A percentile compares a stretch with the other conserved stretches of the same genome.
These are phyloP conservation scores for Fusarium sp. DNA, from an alignment of 2,329 filamentous ascomycete species.

Conservation along the genomic window DNA sequence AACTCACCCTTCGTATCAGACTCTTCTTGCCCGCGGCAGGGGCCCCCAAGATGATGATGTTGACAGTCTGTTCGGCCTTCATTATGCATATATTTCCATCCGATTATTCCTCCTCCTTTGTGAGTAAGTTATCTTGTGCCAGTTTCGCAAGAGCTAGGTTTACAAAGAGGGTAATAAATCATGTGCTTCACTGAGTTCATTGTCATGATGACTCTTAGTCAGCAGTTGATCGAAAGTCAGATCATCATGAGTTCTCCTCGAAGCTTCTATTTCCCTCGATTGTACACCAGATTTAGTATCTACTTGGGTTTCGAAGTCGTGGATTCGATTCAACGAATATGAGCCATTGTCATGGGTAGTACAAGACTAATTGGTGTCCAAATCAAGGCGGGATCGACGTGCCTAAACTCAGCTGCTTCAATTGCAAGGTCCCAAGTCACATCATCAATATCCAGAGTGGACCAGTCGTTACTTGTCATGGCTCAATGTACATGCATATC, in stretches of 20 bases:
- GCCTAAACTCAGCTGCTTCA: not conserved
- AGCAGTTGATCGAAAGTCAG: constrained; percentile 9
- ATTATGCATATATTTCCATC: constrained; percentile 3
- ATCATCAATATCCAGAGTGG: not conserved
- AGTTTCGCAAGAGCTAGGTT: not conserved
- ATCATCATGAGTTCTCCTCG: constrained; percentile 15
- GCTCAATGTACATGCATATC: constrained; percentile 39
- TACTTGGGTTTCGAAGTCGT: not conserved
- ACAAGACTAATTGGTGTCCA: not conserved
- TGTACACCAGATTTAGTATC: not conserved
- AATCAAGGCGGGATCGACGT: not conserved
- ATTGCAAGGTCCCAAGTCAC: not conserved
- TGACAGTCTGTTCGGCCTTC: constrained; percentile 18
- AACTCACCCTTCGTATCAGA: constrained; percentile 36
- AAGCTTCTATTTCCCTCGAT: not conserved
- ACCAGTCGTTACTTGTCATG: constrained; percentile 1
- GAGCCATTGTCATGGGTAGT: not conserved
- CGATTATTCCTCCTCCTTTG: not conserved
- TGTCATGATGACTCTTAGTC: constrained; percentile 35
- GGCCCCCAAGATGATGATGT: constrained; percentile 34
- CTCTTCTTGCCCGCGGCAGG: constrained; percentile 32
- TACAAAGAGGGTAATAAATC: not conserved
- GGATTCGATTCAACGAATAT: not conserved
- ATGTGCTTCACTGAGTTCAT: constrained; percentile 12
- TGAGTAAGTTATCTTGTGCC: not conserved